phyloP scores from a whole-genome alignment of 306 rosid species.

The Parietaria judaica region DNA sequence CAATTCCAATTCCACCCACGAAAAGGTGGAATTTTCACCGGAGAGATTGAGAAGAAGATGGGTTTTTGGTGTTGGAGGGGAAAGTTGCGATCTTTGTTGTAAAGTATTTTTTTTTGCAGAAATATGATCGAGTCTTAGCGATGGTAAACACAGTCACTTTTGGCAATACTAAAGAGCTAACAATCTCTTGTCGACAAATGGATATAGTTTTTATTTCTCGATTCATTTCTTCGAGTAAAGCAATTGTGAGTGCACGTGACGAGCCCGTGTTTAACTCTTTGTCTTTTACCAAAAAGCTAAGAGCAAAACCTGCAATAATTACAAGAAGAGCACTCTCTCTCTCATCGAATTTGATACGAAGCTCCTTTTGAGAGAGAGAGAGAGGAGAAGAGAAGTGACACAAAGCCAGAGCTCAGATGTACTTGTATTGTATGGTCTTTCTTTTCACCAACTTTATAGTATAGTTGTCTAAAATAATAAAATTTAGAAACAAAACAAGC shows the following conservation, averaged over 20 bases:
- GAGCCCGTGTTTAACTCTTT: slow-evolving; percentile 16
- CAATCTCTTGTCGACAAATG: too few species aligned
- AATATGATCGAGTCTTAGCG: neutral
- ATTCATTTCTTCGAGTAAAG: neutral
- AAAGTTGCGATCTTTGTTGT: neutral
- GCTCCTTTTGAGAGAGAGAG: neutral
- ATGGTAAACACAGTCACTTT: neutral
- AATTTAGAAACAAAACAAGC: too few species aligned
- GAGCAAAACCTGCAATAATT: neutral
- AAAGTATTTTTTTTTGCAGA: too few species aligned
- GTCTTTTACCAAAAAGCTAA: slow-evolving; percentile 7
- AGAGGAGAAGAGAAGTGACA: neutral
- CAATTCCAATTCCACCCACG: too few species aligned
- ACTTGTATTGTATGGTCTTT: too few species aligned
- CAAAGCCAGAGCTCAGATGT: too few species aligned
- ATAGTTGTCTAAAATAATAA: too few species aligned
- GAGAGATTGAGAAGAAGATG: slow-evolving; percentile 4
- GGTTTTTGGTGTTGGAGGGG: neutral
- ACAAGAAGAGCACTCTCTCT: neutral
- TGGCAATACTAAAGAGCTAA: neutral
- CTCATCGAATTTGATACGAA: too few species aligned
- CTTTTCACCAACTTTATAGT: too few species aligned
- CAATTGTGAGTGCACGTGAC: slow-evolving; percentile 13
- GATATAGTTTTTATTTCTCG: neutral
- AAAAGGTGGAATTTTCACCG: neutral